Evolutionary conservation across 2,329 filamentous ascomycete genomes (phyloP).

Genomic region (Colletotrichum tabaci): DNA sequence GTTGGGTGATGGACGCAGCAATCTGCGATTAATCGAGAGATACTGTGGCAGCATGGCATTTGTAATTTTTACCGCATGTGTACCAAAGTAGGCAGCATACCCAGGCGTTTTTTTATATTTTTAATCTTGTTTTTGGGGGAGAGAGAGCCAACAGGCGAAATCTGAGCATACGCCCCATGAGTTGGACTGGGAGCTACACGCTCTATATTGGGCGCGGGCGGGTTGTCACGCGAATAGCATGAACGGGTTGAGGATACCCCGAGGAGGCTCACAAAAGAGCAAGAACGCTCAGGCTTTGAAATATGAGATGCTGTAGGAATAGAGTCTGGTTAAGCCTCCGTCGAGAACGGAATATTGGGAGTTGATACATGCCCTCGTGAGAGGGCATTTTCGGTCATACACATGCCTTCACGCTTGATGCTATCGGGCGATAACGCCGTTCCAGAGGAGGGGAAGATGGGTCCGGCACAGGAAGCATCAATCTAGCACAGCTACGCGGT

Average conservation of each 20-base stretch:
- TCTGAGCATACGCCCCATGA: not conserved
- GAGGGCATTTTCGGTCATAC: not conserved
- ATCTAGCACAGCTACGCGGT: too few species aligned
- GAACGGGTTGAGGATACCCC: not conserved
- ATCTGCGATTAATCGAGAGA: slow-evolving; percentile 21
- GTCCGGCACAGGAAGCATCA: too few species aligned
- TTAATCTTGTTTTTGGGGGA: not conserved
- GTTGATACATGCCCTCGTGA: not conserved
- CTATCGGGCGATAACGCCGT: not conserved
- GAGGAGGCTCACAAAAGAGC: not conserved
- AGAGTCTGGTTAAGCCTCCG: not conserved
- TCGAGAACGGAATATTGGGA: not conserved
- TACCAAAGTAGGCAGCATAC: slow-evolving; percentile 26
- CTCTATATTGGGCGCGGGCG: not conserved
- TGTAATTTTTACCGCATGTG: slow-evolving; percentile 27
- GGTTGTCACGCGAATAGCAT: not conserved
- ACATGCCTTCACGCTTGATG: not conserved
- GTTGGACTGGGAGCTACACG: not conserved
- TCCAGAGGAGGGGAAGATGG: not conserved
- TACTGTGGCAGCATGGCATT: slow-evolving; percentile 19
- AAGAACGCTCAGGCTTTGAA: not conserved
- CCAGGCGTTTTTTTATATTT: slow-evolving; percentile 37
- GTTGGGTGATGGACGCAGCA: not conserved
- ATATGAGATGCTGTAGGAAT: not conserved
- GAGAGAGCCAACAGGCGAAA: not conserved